These are phyloP conservation scores for Microsporum ferrugineum DNA, from an alignment of 2,329 filamentous ascomycete species.

Conservation along the genomic window DNA sequence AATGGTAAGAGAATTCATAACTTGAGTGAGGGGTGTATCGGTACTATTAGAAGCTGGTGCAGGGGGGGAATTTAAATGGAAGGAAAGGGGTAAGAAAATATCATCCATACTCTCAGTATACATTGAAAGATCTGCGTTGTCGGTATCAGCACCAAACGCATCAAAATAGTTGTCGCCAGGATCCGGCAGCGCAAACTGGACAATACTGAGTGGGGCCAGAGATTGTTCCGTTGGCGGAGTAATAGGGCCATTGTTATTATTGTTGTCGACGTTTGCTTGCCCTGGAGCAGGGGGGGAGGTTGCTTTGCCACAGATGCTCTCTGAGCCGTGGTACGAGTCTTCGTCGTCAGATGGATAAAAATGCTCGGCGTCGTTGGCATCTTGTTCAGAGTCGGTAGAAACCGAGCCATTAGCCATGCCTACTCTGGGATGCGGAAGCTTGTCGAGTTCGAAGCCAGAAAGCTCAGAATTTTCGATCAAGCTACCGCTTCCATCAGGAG, in stretches of 20 bases:
- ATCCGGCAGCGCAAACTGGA: not conserved
- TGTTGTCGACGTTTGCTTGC: not conserved
- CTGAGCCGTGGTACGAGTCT: not conserved
- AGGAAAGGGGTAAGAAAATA: constrained; percentile 5
- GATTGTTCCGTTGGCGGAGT: not conserved
- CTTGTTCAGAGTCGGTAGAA: not conserved
- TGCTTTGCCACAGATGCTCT: not conserved
- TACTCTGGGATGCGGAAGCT: not conserved
- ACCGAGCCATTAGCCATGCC: not conserved
- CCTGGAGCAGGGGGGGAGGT: not conserved
- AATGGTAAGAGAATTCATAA: not conserved
- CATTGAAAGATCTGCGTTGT: constrained; percentile 7
- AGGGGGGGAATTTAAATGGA: constrained; percentile 5
- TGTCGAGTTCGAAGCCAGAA: constrained; percentile 8
- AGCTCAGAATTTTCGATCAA: constrained; percentile 11
- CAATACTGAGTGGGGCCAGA: not conserved
- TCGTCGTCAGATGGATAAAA: constrained; percentile 15
- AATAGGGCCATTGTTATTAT: not conserved
- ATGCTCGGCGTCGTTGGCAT: not conserved
- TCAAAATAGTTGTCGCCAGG: constrained; percentile 4
- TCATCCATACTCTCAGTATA: constrained; percentile 15
- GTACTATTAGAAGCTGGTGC: not conserved
- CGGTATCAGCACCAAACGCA: not conserved
- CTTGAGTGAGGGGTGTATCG: not conserved
- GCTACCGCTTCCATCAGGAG: not conserved